Evolutionary conservation across 345 rosid species (phyloP).

Genomic region (Rhizophora mangle): DNA sequence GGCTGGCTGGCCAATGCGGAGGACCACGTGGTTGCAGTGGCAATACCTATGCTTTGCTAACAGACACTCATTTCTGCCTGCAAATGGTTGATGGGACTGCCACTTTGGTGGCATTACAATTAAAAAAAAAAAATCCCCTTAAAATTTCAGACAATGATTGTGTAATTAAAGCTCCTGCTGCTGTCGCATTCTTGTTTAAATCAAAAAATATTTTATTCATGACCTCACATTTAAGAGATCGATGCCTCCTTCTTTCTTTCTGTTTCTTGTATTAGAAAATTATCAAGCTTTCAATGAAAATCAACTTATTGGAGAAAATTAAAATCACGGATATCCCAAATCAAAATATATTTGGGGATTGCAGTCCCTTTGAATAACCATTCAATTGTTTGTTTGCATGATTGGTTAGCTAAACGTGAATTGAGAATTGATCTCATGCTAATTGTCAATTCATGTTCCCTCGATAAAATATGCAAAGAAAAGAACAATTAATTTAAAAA

Average conservation of each 20-base stretch:
- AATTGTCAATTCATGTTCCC: too few relatives aligned
- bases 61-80: not conserved
- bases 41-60: not conserved
- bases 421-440: too few relatives aligned
- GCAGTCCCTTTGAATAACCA: too few relatives aligned
- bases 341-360: too few relatives aligned
- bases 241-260: not conserved
- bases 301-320: too few relatives aligned
- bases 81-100: not conserved
- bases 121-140: not conserved
- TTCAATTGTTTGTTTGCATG: too few relatives aligned
- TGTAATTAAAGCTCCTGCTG: not conserved
- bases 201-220: not conserved
- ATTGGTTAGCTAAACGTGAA: too few relatives aligned
- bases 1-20: conserved; percentile 1
- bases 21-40: conserved; percentile 17
- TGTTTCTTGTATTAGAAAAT: not conserved
- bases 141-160: not conserved
- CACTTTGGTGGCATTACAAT: conserved; percentile 1
- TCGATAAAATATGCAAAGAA: too few relatives aligned
- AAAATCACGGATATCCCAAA: too few relatives aligned
- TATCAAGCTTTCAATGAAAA: too few relatives aligned
- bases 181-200: not conserved
- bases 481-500: too few relatives aligned
- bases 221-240: not conserved